Percentiles rank a stretch among this genome's conserved stretches.
Evolutionary conservation across 495 filamentous ascomycete species (phyloP).

Genomic region (Xylaria bambusicola): DNA sequence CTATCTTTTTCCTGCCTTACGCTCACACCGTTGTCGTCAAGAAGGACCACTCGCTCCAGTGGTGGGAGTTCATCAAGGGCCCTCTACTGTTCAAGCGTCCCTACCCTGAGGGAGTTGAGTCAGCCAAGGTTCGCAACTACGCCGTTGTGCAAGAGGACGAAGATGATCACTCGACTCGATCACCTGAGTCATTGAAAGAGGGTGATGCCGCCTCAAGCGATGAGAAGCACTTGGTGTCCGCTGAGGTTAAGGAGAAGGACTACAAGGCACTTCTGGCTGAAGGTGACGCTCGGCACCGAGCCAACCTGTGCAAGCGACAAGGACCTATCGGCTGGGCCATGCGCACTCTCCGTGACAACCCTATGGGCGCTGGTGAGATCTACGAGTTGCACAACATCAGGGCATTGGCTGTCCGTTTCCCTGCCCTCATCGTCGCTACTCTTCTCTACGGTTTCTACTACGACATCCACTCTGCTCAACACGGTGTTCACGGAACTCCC

Average conservation of each 20-base stretch:
- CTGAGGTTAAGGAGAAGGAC: conserved; percentile 47
- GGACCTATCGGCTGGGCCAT: conserved; percentile 73
- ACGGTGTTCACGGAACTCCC: conserved; percentile 62
- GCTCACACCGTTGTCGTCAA: conserved; percentile 56
- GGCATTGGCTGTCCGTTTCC: conserved; percentile 58
- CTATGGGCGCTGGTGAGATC: conserved; percentile 64
- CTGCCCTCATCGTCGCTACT: conserved; percentile 57
- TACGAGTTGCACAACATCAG: conserved; percentile 69
- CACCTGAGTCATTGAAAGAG: conserved; percentile 10
- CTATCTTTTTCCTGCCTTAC: conserved; percentile 63
- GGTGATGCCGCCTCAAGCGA: conserved; percentile 8
- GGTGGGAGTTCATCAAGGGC: conserved; percentile 55
- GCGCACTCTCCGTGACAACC: conserved; percentile 68
- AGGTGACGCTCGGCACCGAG: conserved; percentile 52
- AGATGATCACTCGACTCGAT: conserved; percentile 13
- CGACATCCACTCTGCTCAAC: conserved; percentile 71
- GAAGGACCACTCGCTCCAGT: conserved; percentile 54
- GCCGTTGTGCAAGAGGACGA: conserved; percentile 34
- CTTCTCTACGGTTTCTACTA: conserved; percentile 69
- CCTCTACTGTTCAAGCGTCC: conserved; percentile 55
- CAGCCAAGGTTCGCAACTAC: conserved; percentile 42
- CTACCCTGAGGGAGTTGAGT: conserved; percentile 41
- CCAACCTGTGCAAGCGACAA: conserved; percentile 54
- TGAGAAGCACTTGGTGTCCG: conserved; percentile 48
- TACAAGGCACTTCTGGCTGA: conserved; percentile 59